phyloP scores from a whole-genome alignment of 495 filamentous ascomycete species.

The Collariella sp. region DNA sequence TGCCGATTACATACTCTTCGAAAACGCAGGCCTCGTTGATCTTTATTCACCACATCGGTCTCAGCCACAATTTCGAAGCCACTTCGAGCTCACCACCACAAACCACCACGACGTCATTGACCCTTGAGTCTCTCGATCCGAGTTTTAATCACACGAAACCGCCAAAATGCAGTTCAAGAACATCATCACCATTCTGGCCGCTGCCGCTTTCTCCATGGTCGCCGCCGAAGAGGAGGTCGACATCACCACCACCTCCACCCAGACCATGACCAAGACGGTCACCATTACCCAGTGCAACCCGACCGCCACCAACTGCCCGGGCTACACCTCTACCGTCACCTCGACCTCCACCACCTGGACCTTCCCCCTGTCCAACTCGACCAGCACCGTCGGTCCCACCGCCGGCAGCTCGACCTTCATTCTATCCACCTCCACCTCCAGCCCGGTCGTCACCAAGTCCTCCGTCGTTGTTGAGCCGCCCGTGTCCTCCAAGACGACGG shows the following conservation, averaged over 20 bases:
- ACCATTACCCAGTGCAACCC: conserved; percentile 43
- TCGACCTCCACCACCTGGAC: conserved; percentile 16
- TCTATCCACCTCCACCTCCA: conserved; percentile 20
- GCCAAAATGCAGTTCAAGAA: conserved; percentile 34
- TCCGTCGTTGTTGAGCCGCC: neutral
- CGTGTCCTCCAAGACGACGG: conserved; percentile 6
- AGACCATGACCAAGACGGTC: conserved; percentile 37
- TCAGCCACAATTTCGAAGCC: conserved; percentile 5
- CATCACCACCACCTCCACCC: conserved; percentile 34
- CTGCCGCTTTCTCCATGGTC: conserved; percentile 21
- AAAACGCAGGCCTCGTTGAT: conserved; percentile 9
- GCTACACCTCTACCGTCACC: conserved; percentile 24
- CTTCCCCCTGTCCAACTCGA: conserved; percentile 33
- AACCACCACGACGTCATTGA: neutral
- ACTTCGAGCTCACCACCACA: neutral
- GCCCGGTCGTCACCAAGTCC: conserved; percentile 18
- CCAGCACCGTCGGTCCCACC: conserved; percentile 30
- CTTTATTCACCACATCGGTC: neutral
- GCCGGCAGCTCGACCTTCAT: conserved; percentile 26
- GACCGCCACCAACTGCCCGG: conserved; percentile 37
- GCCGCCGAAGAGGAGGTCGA: conserved; percentile 20
- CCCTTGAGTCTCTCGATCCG: neutral
- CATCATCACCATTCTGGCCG: conserved; percentile 27
- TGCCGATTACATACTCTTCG: conserved; percentile 1
- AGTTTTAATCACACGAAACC: neutral